Percentiles rank a stretch among this genome's conserved stretches.
These are phyloP conservation scores for Periconia digitata DNA, from an alignment of 2,329 filamentous ascomycete genomes.

Conservation along the genomic window DNA sequence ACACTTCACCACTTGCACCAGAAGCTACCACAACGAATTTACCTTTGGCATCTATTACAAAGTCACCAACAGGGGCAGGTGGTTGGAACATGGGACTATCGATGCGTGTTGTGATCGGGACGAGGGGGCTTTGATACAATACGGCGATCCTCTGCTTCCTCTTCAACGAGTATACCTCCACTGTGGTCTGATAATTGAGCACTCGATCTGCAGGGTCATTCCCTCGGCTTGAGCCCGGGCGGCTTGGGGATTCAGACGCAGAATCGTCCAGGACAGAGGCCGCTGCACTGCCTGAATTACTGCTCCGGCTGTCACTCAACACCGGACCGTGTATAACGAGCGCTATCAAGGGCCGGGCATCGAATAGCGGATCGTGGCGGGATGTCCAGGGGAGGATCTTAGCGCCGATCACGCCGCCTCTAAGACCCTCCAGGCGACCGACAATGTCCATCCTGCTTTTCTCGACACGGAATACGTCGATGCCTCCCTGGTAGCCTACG, in stretches of 20 bases:
- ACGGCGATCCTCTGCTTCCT: conserved; percentile 72
- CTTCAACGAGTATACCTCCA: conserved; percentile 84
- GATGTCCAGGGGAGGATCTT: conserved; percentile 76
- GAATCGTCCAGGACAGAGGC: conserved; percentile 42
- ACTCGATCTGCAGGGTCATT: conserved; percentile 41
- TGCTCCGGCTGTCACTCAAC: conserved; percentile 50
- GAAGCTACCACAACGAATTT: conserved; percentile 75
- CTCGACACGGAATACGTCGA: conserved; percentile 74
- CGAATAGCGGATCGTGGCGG: conserved; percentile 53
- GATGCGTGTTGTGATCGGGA: conserved; percentile 59
- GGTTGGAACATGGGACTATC: conserved; percentile 66
- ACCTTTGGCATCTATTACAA: conserved; percentile 72
- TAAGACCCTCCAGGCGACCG: conserved; percentile 72
- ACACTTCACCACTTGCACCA: conserved; percentile 83
- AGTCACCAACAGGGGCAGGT: conserved; percentile 69
- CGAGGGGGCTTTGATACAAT: conserved; percentile 69
- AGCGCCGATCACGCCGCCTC: conserved; percentile 77
- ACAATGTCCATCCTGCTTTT: conserved; percentile 71
- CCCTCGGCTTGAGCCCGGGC: conserved; percentile 34
- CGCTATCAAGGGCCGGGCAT: conserved; percentile 72
- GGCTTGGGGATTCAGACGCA: conserved; percentile 37
- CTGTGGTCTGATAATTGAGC: conserved; percentile 78
- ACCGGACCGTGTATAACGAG: conserved; percentile 79
- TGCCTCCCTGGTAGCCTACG: conserved; percentile 75
- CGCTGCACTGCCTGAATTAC: conserved; percentile 35